Evolutionary conservation across 176 grass and related monocot genomes (phyloP).

Genomic region (Carex kokanica): DNA sequence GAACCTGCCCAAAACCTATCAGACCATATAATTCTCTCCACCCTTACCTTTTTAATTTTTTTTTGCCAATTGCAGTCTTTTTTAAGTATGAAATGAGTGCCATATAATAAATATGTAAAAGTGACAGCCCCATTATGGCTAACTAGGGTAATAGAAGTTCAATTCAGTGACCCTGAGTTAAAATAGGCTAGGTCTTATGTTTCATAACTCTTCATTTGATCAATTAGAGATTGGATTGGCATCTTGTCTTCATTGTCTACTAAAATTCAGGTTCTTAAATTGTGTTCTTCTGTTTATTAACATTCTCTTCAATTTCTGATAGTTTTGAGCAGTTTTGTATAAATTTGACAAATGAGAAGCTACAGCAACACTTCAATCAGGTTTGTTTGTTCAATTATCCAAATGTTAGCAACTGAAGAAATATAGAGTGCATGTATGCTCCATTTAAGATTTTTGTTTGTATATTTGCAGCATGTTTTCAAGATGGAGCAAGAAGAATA

Average conservation of each 20-base stretch:
- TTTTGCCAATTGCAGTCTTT: not conserved
- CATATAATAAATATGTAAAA: not conserved
- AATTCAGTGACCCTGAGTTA: not conserved
- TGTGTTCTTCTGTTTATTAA: conserved; percentile 25
- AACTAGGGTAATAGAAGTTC: not conserved
- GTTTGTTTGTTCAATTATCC: conserved; percentile 27
- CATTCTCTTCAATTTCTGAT: conserved; percentile 21
- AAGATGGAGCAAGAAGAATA: conserved; percentile 99
- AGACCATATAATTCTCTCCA: not conserved
- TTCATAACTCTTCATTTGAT: not conserved
- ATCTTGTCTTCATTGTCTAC: conserved; percentile 9
- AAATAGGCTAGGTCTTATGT: not conserved
- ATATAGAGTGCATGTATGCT: not conserved
- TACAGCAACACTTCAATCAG: conserved; percentile 99
- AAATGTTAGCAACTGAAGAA: not conserved
- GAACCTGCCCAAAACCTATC: not conserved
- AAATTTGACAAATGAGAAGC: conserved; percentile 98
- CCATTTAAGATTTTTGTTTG: not conserved
- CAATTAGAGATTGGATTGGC: not conserved
- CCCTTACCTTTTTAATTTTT: not conserved
- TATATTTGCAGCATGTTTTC: conserved; percentile 87
- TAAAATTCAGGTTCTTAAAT: conserved; percentile 16
- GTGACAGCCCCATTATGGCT: not conserved
- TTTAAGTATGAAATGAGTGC: not conserved
- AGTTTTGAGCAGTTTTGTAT: conserved; percentile 99